These are phyloP conservation scores for Suillus lakei DNA, from an alignment of 768 basidiomycete genomes.

Conservation along the genomic window DNA sequence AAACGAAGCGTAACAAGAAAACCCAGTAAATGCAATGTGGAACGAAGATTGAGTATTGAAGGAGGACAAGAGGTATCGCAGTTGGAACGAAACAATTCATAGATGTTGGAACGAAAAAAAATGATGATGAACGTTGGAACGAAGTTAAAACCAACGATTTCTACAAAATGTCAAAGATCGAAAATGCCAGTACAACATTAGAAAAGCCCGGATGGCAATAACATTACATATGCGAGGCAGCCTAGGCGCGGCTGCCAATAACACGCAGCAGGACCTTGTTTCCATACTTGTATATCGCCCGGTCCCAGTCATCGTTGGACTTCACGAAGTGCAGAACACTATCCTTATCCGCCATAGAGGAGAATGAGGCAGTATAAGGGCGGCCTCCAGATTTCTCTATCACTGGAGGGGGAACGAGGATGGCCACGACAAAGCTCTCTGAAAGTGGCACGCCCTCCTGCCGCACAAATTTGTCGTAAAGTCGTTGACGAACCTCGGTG, in stretches of 20 bases:
- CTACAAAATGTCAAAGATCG: slow-evolving; percentile 10
- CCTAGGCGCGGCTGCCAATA: slow-evolving; percentile 34
- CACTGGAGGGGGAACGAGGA: slow-evolving; percentile 44
- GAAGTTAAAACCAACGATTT: slow-evolving; percentile 8
- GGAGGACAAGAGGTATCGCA: neutral
- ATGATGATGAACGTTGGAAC: neutral
- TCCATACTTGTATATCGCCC: slow-evolving; percentile 45
- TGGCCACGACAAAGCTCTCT: slow-evolving; percentile 59
- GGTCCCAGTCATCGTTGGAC: slow-evolving; percentile 66
- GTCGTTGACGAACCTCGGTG: slow-evolving; percentile 55
- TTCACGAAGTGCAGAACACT: slow-evolving; percentile 49
- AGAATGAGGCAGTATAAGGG: slow-evolving; percentile 38
- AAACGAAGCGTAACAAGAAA: neutral
- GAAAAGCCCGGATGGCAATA: slow-evolving; percentile 15
- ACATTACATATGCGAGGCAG: neutral
- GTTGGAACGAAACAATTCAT: neutral
- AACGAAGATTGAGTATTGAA: neutral
- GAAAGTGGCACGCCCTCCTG: slow-evolving; percentile 61
- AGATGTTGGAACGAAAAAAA: neutral
- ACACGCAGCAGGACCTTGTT: slow-evolving; percentile 64
- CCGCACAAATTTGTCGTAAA: slow-evolving; percentile 70
- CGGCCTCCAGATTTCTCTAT: slow-evolving; percentile 22
- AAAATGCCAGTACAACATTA: slow-evolving; percentile 1
- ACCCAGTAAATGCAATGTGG: slow-evolving; percentile 8
- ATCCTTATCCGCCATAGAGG: slow-evolving; percentile 33